phyloP scores from a whole-genome alignment of 345 rosid species.

The Trapa incisa region DNA sequence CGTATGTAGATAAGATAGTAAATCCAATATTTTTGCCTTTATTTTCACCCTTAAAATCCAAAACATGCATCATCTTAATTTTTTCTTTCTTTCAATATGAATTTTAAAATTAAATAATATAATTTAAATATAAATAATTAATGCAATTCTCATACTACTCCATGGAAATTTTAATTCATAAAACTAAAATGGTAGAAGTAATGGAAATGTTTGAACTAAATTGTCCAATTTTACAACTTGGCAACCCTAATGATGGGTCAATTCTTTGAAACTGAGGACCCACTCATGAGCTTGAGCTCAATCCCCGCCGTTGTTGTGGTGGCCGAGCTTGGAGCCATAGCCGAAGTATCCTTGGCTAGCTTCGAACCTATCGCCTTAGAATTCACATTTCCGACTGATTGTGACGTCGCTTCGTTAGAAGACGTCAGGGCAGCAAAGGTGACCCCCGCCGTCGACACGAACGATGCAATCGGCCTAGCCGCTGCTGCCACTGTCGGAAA shows the following conservation, averaged over 20 bases:
- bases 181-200: too few species aligned
- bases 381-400: background rate
- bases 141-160: too few species aligned
- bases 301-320: background rate
- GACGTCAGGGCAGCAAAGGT: background rate
- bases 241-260: conserved; percentile 9
- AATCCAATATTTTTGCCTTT: too few species aligned
- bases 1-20: too few species aligned
- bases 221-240: too few species aligned
- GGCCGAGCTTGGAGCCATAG: conserved; percentile 48
- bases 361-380: conserved; percentile 21
- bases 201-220: too few species aligned
- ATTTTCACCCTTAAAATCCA: too few species aligned
- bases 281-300: conserved; percentile 55
- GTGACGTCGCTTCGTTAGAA: background rate
- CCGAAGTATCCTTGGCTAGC: conserved; percentile 20
- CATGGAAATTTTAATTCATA: too few species aligned
- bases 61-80: too few species aligned
- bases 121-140: too few species aligned
- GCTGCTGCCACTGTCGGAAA: conserved; percentile 34
- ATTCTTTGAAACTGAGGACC: conserved; percentile 20
- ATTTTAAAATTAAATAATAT: too few species aligned
- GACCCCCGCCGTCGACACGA: background rate
- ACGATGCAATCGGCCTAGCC: conserved; percentile 4
- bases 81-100: too few species aligned